Evolutionary conservation across 2,329 filamentous ascomycete species (phyloP).

Genomic region (Myrmaecium sp.): DNA sequence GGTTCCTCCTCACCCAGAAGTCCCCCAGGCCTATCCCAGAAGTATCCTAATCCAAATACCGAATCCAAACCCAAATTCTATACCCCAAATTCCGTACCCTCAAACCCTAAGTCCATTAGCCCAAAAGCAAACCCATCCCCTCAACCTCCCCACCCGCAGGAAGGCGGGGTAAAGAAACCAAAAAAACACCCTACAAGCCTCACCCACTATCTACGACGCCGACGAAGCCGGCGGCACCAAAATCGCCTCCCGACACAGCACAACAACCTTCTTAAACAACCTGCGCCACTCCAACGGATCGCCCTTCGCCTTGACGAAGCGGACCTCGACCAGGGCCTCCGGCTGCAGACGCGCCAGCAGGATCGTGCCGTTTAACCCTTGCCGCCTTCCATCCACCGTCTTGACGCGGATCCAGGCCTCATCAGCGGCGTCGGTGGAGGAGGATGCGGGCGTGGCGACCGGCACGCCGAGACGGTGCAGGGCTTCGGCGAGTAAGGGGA

Average conservation of each 20-base stretch:
- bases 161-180: no score
- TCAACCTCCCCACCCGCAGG: no score
- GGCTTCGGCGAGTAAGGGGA: conserved; percentile 64
- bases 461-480: conserved; percentile 76
- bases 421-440: conserved; percentile 21
- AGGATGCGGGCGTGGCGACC: conserved; percentile 35
- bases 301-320: conserved; percentile 87
- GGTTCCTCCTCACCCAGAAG: no score
- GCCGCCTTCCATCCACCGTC: conserved; percentile 54
- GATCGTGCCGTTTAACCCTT: conserved; percentile 59
- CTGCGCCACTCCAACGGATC: conserved; percentile 93
- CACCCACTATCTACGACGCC: no score
- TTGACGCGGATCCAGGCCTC: conserved; percentile 55
- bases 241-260: conserved; percentile 74
- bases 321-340: conserved; percentile 64
- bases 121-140: no score
- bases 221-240: conserved; percentile 21
- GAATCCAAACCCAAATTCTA: no score
- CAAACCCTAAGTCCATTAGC: no score
- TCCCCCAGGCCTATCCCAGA: no score
- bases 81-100: no score
- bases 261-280: conserved; percentile 90
- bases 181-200: neutral
- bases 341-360: conserved; percentile 49
- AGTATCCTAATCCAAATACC: no score